phyloP scores from a whole-genome alignment of 1,139 yeast genomes.

The Hansenula sp. region DNA sequence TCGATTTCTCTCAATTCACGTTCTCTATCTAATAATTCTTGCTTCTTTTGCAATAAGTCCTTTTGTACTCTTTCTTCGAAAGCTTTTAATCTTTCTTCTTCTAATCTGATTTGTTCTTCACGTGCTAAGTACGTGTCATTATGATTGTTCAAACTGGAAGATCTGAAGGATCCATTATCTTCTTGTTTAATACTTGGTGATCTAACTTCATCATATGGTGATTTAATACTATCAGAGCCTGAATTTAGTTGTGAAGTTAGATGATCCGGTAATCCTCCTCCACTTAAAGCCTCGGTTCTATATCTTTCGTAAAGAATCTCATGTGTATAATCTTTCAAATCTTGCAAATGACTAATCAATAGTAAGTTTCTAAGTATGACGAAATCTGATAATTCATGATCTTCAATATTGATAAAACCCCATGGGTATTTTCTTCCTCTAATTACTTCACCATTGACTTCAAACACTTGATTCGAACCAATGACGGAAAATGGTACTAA shows the following conservation, averaged over 20 bases:
- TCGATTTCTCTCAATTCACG: constrained; percentile 83
- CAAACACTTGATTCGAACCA: constrained; percentile 63
- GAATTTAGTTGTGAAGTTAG: constrained; percentile 15
- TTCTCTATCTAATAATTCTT: constrained; percentile 84
- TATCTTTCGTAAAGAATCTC: constrained; percentile 89
- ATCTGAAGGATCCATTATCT: constrained; percentile 22
- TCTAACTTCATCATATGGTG: constrained; percentile 9
- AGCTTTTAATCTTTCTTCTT: constrained; percentile 74
- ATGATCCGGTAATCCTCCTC: constrained; percentile 35
- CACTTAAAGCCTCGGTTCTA: constrained; percentile 83
- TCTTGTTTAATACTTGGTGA: constrained; percentile 23
- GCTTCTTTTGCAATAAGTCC: constrained; percentile 79
- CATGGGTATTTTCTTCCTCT: constrained; percentile 92
- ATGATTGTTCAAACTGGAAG: constrained; percentile 20
- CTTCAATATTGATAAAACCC: constrained; percentile 89
- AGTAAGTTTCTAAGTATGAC: constrained; percentile 77
- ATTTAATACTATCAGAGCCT: constrained; percentile 12
- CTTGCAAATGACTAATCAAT: constrained; percentile 90
- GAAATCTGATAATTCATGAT: constrained; percentile 80
- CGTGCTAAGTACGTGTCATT: constrained; percentile 54
- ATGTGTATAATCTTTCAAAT: constrained; percentile 89
- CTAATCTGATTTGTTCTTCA: constrained; percentile 77
- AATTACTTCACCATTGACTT: constrained; percentile 56
- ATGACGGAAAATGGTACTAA: constrained; percentile 87
- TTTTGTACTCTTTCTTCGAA: constrained; percentile 87